These are phyloP conservation scores for Penicillium cinerascens DNA, from an alignment of 495 filamentous ascomycete species.

Conservation along the genomic window DNA sequence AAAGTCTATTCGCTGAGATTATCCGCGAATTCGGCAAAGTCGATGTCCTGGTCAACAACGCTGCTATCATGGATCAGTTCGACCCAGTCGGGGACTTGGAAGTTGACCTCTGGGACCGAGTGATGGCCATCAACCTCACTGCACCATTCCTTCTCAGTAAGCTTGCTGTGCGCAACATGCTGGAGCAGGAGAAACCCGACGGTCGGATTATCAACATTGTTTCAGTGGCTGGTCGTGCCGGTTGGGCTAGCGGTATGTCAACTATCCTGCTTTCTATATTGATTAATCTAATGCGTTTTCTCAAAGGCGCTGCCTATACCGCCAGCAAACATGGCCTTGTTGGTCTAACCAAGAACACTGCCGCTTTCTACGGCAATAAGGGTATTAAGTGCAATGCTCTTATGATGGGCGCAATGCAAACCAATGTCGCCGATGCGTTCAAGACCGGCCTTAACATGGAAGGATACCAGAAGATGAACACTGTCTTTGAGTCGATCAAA, in stretches of 20 bases:
- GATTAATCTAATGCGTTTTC: constrained; percentile 13
- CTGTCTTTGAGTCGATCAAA: constrained; percentile 23
- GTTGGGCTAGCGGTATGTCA: constrained; percentile 31
- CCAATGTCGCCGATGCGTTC: constrained; percentile 53
- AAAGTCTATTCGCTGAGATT: constrained; percentile 34
- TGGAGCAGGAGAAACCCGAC: constrained; percentile 23
- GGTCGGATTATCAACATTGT: constrained; percentile 39
- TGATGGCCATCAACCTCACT: constrained; percentile 58
- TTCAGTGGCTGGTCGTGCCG: constrained; percentile 33
- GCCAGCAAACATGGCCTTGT: constrained; percentile 34
- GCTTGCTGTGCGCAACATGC: constrained; percentile 48
- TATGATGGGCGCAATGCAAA: constrained; percentile 53
- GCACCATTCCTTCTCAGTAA: constrained; percentile 54
- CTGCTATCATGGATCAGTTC: constrained; percentile 55
- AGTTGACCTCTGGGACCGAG: constrained; percentile 51
- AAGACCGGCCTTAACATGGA: constrained; percentile 42
- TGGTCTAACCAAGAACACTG: constrained; percentile 62
- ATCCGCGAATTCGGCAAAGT: constrained; percentile 29
- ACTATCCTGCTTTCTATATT: neutral
- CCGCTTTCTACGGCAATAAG: constrained; percentile 53
- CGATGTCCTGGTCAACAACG: constrained; percentile 44
- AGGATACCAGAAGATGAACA: constrained; percentile 34
- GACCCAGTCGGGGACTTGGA: constrained; percentile 51
- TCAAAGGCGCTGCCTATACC: constrained; percentile 20
- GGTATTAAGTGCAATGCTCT: constrained; percentile 57